Evolutionary conservation across 2,329 filamentous ascomycete genomes (phyloP).

Genomic region (Boeremia lycopersici): DNA sequence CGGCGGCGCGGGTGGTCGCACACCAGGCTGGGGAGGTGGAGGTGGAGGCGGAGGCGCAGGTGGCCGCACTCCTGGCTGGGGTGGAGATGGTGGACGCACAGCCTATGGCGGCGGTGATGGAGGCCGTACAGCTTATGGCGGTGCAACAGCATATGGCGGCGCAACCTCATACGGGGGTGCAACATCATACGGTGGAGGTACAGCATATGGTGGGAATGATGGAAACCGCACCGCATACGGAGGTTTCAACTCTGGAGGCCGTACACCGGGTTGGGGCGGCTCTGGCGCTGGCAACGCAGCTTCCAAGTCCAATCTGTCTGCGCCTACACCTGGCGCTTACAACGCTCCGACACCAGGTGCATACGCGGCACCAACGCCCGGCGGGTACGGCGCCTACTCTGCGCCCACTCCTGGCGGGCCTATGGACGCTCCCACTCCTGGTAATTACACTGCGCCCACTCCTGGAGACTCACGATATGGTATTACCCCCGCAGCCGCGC

Average conservation of each 20-base stretch:
- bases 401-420: conserved; percentile 47
- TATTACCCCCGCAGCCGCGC: conserved; percentile 53
- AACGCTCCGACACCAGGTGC: conserved; percentile 46
- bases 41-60: conserved; percentile 50
- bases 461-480: conserved; percentile 45
- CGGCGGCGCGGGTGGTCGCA: conserved; percentile 49
- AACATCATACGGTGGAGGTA: conserved; percentile 71
- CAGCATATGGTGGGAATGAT: conserved; percentile 44
- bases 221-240: conserved; percentile 56
- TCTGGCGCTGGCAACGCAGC: conserved; percentile 48
- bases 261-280: conserved; percentile 60
- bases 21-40: conserved; percentile 53
- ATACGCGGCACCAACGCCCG: conserved; percentile 45
- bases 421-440: conserved; percentile 48
- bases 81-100: conserved; percentile 52
- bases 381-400: conserved; percentile 43
- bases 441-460: conserved; percentile 48
- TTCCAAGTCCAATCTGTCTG: conserved; percentile 39
- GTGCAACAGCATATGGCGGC: conserved; percentile 53
- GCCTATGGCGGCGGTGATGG: conserved; percentile 47
- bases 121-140: conserved; percentile 49
- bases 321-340: conserved; percentile 42
- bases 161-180: conserved; percentile 74
- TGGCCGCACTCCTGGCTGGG: conserved; percentile 53
- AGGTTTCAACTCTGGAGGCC: conserved; percentile 57